A percentile compares a stretch with the other conserved stretches of the same genome.
phyloP scores from a whole-genome alignment of 2,329 filamentous ascomycete species.

The Annulohypoxylon truncatum region DNA sequence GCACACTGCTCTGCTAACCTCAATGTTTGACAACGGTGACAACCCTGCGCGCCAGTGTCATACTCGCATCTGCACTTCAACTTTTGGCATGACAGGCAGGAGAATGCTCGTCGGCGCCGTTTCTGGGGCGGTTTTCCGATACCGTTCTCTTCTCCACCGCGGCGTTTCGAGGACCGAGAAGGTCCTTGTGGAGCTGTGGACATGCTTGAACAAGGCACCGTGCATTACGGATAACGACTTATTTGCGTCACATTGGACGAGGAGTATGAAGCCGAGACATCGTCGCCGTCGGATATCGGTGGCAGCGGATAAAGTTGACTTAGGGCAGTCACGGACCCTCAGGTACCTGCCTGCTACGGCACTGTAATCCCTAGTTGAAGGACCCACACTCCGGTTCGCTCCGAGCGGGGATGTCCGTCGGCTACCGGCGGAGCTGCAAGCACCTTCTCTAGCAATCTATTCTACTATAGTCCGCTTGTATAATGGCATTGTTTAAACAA shows the following conservation, averaged over 20 bases:
- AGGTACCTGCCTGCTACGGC: neutral
- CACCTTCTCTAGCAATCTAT: neutral
- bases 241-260: neutral
- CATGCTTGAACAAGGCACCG: neutral
- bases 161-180: conserved; percentile 32
- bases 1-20: conserved; percentile 38
- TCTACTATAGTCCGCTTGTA: neutral
- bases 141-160: conserved; percentile 18
- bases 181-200: neutral
- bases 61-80: conserved; percentile 49
- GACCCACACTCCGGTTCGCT: conserved; percentile 3
- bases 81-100: conserved; percentile 47
- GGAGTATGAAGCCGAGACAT: neutral
- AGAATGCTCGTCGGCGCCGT: conserved; percentile 47
- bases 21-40: conserved; percentile 48
- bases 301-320: conserved; percentile 11
- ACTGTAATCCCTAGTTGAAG: neutral
- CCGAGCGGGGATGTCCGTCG: conserved; percentile 17
- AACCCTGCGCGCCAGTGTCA: conserved; percentile 44
- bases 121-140: conserved; percentile 36
- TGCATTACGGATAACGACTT: neutral
- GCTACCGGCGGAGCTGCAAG: conserved; percentile 22
- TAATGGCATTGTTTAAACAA: neutral
- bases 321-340: neutral
- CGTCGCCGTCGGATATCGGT: conserved; percentile 42